phyloP scores from a whole-genome alignment of 2,329 filamentous ascomycete species.

The Sclerotinia borealis region DNA sequence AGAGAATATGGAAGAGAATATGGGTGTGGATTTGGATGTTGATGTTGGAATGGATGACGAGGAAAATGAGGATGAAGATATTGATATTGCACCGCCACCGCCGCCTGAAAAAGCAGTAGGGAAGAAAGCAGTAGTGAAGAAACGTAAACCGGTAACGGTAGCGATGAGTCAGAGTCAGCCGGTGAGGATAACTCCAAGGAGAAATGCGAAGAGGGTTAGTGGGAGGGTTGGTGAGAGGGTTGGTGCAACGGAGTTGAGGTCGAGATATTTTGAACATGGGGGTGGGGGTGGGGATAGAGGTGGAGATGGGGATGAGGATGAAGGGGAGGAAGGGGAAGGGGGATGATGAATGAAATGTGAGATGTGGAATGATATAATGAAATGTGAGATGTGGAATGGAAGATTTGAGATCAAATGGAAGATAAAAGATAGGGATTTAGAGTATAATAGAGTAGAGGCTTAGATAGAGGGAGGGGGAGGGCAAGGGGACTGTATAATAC shows the following conservation, averaged over 20 bases:
- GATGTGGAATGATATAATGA: too few species aligned
- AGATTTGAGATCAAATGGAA: too few species aligned
- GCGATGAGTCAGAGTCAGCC: background rate
- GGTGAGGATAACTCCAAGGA: conserved; percentile 23
- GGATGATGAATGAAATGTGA: too few species aligned
- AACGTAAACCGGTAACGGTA: conserved; percentile 14
- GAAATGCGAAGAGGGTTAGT: conserved; percentile 26
- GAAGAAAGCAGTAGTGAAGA: conserved; percentile 11
- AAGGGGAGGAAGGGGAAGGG: too few species aligned
- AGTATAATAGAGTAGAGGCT: too few species aligned
- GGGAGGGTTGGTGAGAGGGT: conserved; percentile 26
- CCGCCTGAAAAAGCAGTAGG: background rate
- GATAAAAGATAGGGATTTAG: too few species aligned
- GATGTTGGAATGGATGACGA: background rate
- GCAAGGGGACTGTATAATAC: too few species aligned
- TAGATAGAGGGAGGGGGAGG: too few species aligned
- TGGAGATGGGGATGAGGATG: background rate
- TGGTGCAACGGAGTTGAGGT: conserved; percentile 26
- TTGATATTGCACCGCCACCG: background rate
- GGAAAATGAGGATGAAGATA: conserved; percentile 4
- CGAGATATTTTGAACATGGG: conserved; percentile 29
- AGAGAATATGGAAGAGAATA: conserved; percentile 1
- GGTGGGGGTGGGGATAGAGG: conserved; percentile 20
- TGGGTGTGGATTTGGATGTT: too few species aligned
- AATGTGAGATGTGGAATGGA: too few species aligned